Percentiles rank a stretch among this genome's conserved stretches.
Evolutionary conservation across 2,329 filamentous ascomycete species (phyloP).

Genomic region (Passalora sequoiae): DNA sequence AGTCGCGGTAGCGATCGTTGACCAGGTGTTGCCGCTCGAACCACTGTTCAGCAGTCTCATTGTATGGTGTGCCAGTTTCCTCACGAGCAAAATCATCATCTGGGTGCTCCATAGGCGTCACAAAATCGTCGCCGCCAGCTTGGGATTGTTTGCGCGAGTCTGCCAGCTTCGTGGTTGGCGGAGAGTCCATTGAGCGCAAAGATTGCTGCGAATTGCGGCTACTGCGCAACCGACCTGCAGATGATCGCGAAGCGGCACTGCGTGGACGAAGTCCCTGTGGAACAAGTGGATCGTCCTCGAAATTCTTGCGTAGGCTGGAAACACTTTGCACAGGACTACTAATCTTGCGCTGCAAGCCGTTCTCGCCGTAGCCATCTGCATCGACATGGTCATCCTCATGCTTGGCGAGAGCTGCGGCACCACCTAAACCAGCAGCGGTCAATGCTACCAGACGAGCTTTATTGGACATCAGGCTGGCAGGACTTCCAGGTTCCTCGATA

Average conservation of each 20-base stretch:
- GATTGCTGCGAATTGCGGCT: slow-evolving; percentile 53
- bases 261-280: slow-evolving; percentile 31
- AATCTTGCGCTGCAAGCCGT: slow-evolving; percentile 19
- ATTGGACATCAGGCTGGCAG: slow-evolving; percentile 34
- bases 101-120: slow-evolving; percentile 32
- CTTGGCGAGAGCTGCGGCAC: slow-evolving; percentile 53
- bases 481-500: slow-evolving; percentile 35
- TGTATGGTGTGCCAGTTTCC: slow-evolving; percentile 26
- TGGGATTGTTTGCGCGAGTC: slow-evolving; percentile 50
- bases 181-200: slow-evolving; percentile 54
- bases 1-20: slow-evolving; percentile 54
- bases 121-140: slow-evolving; percentile 40
- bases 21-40: slow-evolving; percentile 52
- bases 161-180: slow-evolving; percentile 49
- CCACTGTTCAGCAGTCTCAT: slow-evolving; percentile 44
- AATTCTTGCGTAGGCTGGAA: slow-evolving; percentile 57
- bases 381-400: slow-evolving; percentile 53
- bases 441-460: slow-evolving; percentile 35
- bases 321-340: slow-evolving; percentile 85
- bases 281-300: slow-evolving; percentile 50
- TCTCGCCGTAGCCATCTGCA: slow-evolving; percentile 30
- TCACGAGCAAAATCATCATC: slow-evolving; percentile 47
- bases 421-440: slow-evolving; percentile 38
- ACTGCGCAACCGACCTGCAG: slow-evolving; percentile 54
- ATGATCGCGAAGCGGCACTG: slow-evolving; percentile 47